Conservation (phyloP, 352 stramenopile genomes). For the Phytophthora pini region DNA sequence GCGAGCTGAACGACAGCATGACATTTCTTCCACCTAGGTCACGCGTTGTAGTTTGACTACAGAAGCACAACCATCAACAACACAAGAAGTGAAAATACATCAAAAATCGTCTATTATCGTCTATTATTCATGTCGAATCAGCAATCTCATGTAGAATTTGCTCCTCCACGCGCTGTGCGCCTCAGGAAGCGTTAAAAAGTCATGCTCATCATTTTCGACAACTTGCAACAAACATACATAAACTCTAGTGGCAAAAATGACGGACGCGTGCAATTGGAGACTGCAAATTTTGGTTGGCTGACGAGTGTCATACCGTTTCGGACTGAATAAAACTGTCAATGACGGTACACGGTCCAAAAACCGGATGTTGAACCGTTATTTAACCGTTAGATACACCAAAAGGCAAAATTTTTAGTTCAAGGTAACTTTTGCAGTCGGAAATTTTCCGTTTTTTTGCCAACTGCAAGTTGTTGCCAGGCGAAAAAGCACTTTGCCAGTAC, state of each 20-base stretch:
- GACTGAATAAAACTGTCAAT: slow-evolving; percentile 19
- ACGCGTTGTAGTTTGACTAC: background rate
- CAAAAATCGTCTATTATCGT: no score
- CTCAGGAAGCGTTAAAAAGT: slow-evolving; percentile 48
- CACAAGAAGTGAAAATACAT: no score
- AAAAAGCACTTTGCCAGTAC: slow-evolving; percentile 20
- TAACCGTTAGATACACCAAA: slow-evolving; percentile 32
- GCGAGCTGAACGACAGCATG: background rate
- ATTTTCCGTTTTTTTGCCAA: background rate
- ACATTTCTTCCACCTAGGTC: background rate
- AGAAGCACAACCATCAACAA: background rate
- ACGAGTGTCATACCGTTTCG: background rate
- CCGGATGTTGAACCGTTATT: slow-evolving; percentile 21
- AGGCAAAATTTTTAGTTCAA: slow-evolving; percentile 14
- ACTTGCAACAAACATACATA: slow-evolving; percentile 11
- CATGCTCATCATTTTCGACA: slow-evolving; percentile 46
- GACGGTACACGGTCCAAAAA: slow-evolving; percentile 24
- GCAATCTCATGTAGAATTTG: slow-evolving; percentile 62
- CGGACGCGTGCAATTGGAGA: background rate
- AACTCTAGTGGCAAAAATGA: background rate
- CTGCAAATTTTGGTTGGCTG: slow-evolving; percentile 13
- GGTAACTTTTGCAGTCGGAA: no score
- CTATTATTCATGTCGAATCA: slow-evolving; percentile 37
- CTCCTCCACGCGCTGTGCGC: slow-evolving; percentile 45
- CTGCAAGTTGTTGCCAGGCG: slow-evolving; percentile 10